A percentile compares a stretch with the other conserved stretches of the same genome.
These are phyloP conservation scores for Clonostachys solani DNA, from an alignment of 2,329 filamentous ascomycete genomes.

Conservation along the genomic window DNA sequence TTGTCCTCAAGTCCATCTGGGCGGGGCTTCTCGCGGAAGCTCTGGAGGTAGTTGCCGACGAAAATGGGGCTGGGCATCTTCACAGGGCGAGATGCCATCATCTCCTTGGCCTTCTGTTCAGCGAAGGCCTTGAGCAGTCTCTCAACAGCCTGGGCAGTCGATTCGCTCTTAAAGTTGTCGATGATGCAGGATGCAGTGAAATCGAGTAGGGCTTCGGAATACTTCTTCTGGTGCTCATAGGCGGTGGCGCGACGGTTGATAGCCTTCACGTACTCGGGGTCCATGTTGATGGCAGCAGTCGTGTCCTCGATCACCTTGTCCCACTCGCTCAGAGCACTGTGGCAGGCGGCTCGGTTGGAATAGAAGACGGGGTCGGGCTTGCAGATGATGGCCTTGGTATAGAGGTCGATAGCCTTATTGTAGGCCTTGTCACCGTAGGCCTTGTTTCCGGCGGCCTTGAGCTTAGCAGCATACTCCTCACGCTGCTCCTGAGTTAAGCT, in stretches of 20 bases:
- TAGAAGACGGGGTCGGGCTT: constrained; percentile 97
- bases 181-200: constrained; percentile 99
- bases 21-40: constrained; percentile 80
- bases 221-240: constrained; percentile 88
- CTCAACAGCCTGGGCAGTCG: constrained; percentile 85
- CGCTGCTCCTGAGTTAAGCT: constrained; percentile 60
- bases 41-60: constrained; percentile 97
- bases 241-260: constrained; percentile 94
- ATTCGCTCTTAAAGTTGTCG: constrained; percentile 91
- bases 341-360: constrained; percentile 97
- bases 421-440: constrained; percentile 94
- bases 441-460: constrained; percentile 95
- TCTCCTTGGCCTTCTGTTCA: constrained; percentile 87
- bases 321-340: constrained; percentile 90
- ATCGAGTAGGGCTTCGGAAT: constrained; percentile 91
- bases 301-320: constrained; percentile 96
- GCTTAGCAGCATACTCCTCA: constrained; percentile 81
- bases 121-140: constrained; percentile 94
- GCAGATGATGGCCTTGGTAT: constrained; percentile 94
- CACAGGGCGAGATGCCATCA: constrained; percentile 78
- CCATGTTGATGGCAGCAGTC: constrained; percentile 87
- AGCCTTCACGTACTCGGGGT: constrained; percentile 95
- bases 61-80: constrained; percentile 94
- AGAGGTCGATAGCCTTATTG: constrained; percentile 87
- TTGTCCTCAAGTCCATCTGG: constrained; percentile 80